Conservation (phyloP, 352 stramenopile species). For the Pythium brassicae region DNA sequence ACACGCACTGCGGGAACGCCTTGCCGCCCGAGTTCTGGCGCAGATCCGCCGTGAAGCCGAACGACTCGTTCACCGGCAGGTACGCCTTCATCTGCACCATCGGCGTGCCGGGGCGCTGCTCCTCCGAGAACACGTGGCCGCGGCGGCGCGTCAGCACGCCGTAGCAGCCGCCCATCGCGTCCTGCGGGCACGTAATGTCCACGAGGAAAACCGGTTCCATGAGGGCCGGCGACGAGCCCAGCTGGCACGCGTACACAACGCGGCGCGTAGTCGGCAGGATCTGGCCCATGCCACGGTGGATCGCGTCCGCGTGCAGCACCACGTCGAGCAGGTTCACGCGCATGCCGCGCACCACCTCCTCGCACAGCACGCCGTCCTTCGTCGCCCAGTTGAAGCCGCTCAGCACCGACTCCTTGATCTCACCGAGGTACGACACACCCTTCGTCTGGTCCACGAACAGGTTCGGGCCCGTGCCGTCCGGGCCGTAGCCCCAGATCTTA, state of each 20-base stretch:
- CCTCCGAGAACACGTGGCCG: conserved; percentile 99
- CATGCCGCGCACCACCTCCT: conserved; percentile 97
- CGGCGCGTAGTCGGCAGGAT: conserved; percentile 98
- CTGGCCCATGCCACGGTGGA: conserved; percentile 99
- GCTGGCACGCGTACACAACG: conserved; percentile 97
- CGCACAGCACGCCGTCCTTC: conserved; percentile 97
- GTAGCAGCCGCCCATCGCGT: conserved; percentile 99
- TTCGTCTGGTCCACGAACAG: conserved; percentile 99
- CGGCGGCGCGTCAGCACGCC: conserved; percentile 97
- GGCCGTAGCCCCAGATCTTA: conserved; percentile 99
- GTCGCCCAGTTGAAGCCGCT: conserved; percentile 99
- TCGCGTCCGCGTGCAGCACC: conserved; percentile 99
- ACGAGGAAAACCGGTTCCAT: conserved; percentile 99
- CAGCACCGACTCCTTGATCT: conserved; percentile 99
- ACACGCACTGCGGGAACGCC: conserved; percentile 99
- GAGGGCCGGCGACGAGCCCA: conserved; percentile 92
- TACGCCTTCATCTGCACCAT: conserved; percentile 99
- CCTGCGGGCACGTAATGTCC: conserved; percentile 98
- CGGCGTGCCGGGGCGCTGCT: conserved; percentile 96
- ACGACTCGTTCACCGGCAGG: conserved; percentile 99
- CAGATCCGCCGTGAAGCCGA: conserved; percentile 99
- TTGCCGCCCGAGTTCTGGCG: conserved; percentile 98
- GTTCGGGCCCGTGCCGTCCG: conserved; percentile 98
- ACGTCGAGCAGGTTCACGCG: conserved; percentile 99
- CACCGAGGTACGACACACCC: conserved; percentile 99